Percentiles rank a stretch among this genome's conserved stretches.
Conservation (phyloP, 345 rosid genomes). For the Ailanthus altissimus region DNA sequence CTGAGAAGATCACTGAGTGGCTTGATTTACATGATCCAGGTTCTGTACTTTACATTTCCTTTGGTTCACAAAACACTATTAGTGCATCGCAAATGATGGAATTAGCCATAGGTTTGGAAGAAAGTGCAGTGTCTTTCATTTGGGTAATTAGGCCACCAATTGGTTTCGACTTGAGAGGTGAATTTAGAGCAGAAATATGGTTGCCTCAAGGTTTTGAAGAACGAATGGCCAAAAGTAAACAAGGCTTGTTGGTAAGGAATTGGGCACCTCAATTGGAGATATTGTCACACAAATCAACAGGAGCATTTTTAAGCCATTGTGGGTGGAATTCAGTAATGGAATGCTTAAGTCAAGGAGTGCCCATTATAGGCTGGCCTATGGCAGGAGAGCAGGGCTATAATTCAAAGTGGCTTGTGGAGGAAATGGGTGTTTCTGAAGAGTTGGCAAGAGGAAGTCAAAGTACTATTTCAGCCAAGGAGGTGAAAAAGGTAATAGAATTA, state of each 20-base stretch:
- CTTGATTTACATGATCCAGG: constrained; percentile 28
- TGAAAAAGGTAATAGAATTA: constrained; percentile 38
- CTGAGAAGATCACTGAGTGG: constrained; percentile 42
- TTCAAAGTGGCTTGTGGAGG: constrained; percentile 53
- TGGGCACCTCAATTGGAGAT: constrained; percentile 64
- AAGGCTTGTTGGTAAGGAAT: constrained; percentile 42
- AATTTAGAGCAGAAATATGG: constrained; percentile 43
- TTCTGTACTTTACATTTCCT: constrained; percentile 49
- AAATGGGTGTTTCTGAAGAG: constrained; percentile 49
- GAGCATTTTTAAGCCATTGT: constrained; percentile 53
- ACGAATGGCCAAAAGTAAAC: constrained; percentile 15
- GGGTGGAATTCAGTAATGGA: constrained; percentile 63
- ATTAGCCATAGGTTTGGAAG: constrained; percentile 47
- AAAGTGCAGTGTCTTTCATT: constrained; percentile 40
- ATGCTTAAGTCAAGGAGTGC: constrained; percentile 57
- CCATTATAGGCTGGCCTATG: constrained; percentile 58
- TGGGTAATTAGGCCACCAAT: constrained; percentile 56
- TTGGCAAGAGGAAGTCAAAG: constrained; percentile 41
- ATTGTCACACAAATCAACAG: constrained; percentile 41
- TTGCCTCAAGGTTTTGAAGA: constrained; percentile 49
- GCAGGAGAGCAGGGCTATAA: constrained; percentile 53
- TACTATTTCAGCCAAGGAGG: constrained; percentile 12
- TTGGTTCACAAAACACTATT: constrained; percentile 56
- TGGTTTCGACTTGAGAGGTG: constrained; percentile 41
- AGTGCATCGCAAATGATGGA: constrained; percentile 47